Evolutionary conservation across 352 stramenopile species (phyloP).

Genomic region (Phytophthora brassicae): DNA sequence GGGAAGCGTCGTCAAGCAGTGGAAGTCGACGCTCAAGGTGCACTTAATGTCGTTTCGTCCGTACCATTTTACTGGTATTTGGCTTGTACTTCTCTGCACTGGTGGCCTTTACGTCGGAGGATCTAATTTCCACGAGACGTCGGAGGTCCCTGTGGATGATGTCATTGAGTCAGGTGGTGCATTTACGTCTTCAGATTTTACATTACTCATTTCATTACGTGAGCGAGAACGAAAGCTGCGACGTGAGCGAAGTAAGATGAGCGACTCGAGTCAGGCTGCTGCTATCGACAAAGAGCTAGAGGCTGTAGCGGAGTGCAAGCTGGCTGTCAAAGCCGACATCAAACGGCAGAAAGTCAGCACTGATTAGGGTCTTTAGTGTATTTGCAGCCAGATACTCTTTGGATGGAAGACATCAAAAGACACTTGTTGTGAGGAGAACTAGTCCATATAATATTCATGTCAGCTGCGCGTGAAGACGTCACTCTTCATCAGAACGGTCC

Average conservation of each 20-base stretch:
- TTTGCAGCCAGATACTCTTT: no score
- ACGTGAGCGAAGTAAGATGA: conserved; percentile 35
- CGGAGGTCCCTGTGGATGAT: conserved; percentile 38
- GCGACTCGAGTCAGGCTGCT: conserved; percentile 22
- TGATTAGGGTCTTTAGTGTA: neutral
- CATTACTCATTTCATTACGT: conserved; percentile 51
- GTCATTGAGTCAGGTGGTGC: conserved; percentile 10
- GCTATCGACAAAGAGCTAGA: conserved; percentile 57
- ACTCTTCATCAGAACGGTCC: no score
- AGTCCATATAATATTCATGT: neutral
- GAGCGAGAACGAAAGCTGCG: conserved; percentile 57
- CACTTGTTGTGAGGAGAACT: no score
- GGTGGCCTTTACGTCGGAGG: conserved; percentile 71
- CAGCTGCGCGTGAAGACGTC: no score
- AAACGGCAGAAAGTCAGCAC: conserved; percentile 38
- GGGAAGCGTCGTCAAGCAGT: conserved; percentile 60
- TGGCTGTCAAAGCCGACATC: conserved; percentile 57
- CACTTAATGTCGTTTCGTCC: conserved; percentile 63
- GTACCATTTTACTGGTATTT: conserved; percentile 79
- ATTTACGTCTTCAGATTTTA: conserved; percentile 43
- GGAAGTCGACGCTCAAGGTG: conserved; percentile 61
- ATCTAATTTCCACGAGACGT: conserved; percentile 69
- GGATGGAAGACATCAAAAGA: no score
- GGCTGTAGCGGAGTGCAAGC: conserved; percentile 58
- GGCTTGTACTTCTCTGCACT: conserved; percentile 81